phyloP scores from a whole-genome alignment of 805 yeast genomes.

The Myxozyma kluyveri region DNA sequence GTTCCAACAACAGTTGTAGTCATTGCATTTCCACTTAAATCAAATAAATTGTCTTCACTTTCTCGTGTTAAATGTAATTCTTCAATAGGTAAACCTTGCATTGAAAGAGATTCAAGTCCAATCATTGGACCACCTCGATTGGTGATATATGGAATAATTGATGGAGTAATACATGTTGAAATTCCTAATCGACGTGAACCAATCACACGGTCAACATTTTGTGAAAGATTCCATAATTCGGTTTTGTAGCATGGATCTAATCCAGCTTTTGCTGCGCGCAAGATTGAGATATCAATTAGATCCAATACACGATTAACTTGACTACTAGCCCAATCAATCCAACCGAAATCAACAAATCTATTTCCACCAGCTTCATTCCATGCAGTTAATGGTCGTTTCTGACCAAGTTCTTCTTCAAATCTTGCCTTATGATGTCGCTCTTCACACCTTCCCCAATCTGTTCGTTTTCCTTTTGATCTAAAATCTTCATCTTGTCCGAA shows the following conservation, averaged over 20 bases:
- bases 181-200: conserved; percentile 8
- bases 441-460: conserved; percentile 16
- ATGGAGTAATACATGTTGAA: conserved; percentile 16
- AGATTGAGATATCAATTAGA: conserved; percentile 8
- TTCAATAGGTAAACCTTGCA: conserved; percentile 18
- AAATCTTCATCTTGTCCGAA: neutral
- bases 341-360: conserved; percentile 9
- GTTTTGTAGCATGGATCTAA: conserved; percentile 15
- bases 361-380: conserved; percentile 8
- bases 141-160: conserved; percentile 17
- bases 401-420: conserved; percentile 7
- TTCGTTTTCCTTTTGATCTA: neutral
- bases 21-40: conserved; percentile 19
- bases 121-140: conserved; percentile 22
- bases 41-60: conserved; percentile 14
- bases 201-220: conserved; percentile 16
- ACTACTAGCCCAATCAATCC: conserved; percentile 12
- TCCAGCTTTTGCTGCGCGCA: conserved; percentile 12
- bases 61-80: conserved; percentile 15
- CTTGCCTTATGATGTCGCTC: conserved; percentile 13
- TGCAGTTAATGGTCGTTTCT: conserved; percentile 9
- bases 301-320: conserved; percentile 16
- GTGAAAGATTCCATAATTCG: conserved; percentile 17
- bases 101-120: conserved; percentile 17
- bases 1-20: conserved; percentile 18